Conservation (phyloP, 495 filamentous ascomycete genomes). For the Parmelia sp. region DNA sequence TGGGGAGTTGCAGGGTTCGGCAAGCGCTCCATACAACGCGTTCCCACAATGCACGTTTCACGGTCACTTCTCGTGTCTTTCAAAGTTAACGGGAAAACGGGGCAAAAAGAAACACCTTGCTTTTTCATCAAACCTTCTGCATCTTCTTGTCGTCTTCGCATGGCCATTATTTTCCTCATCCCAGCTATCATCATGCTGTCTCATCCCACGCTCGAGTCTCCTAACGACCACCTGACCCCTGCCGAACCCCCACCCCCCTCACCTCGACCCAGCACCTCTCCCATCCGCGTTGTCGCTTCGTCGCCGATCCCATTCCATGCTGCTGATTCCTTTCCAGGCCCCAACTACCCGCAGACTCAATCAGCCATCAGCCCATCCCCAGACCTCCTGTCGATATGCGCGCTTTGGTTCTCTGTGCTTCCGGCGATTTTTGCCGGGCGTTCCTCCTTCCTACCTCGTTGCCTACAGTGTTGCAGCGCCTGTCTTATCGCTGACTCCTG, state of each 20-base stretch:
- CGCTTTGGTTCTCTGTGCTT: not conserved
- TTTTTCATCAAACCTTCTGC: too few relatives aligned
- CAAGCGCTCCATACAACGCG: conserved; percentile 2
- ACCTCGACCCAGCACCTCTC: not conserved
- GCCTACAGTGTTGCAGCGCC: not conserved
- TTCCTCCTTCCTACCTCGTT: not conserved
- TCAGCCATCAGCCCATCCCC: not conserved
- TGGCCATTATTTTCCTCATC: too few relatives aligned
- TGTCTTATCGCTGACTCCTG: not conserved
- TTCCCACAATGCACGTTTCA: conserved; percentile 3
- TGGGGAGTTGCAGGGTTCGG: not conserved
- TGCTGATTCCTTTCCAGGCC: not conserved
- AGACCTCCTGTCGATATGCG: not conserved
- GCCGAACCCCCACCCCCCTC: not conserved
- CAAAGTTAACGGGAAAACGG: conserved; percentile 1
- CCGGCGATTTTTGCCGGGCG: not conserved
- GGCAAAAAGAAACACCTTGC: too few relatives aligned
- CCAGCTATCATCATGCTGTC: not conserved
- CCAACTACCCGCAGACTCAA: not conserved
- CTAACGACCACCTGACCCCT: not conserved
- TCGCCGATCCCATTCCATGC: not conserved
- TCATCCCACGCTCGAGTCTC: not conserved
- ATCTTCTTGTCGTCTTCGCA: not conserved
- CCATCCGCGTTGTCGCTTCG: not conserved
- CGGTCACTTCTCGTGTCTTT: not conserved